Base-by-base conservation (phyloP, 768 basidiomycete species). In the Pisolithus tinctorius region DNA sequence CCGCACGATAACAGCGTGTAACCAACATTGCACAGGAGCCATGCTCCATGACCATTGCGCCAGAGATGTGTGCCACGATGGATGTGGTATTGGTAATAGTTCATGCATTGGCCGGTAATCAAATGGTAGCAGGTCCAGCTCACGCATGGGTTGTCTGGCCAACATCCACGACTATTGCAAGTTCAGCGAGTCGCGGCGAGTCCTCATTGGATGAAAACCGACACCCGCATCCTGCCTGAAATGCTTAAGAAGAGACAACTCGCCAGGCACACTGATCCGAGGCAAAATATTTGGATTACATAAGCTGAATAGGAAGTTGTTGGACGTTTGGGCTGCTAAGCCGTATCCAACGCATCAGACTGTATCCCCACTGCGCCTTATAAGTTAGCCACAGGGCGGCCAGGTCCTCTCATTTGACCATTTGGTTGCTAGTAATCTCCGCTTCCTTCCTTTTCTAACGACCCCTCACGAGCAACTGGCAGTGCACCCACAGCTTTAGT, bases 381-480 rank as follows among this genome's bases (percentile, higher is more conserved):
- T 29, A 29, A 31, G 30, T 9, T 31, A 31, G 30, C 38, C 38
- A 39, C n/a, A 39, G 38, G 16, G 11, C 39, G 44, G 53, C 48
- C 45, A 40, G 36, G 45, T 61, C 52, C 58, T 48, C 38, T 58
- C 49, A 10, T 55, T 65, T 58, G 56, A 60, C 62, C 42, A 42
- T 55, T 51, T 47, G 41, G 52, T 23, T 55, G 20, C 51, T 14
- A 45, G 16, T 58, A 46, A 65, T 66, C 13, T 58, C 63, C 63
- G 65, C 47, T 13, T 52, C 53, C 29, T 34, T 50, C 53, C 47
- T 40, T 49, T 49, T 47, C 29, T 64, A 29, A 60, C 57, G 58
- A 57, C 63, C 38, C 49, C 25, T 40, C 48, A 62, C 63, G 57
- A 62, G 44, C 34, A 56, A 48, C 34, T 38, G 51, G 56, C 63